Percentiles rank a stretch among this genome's conserved stretches.
These are phyloP conservation scores for Saturnispora ahearnii DNA, from an alignment of 805 yeast genomes.

Conservation along the genomic window DNA sequence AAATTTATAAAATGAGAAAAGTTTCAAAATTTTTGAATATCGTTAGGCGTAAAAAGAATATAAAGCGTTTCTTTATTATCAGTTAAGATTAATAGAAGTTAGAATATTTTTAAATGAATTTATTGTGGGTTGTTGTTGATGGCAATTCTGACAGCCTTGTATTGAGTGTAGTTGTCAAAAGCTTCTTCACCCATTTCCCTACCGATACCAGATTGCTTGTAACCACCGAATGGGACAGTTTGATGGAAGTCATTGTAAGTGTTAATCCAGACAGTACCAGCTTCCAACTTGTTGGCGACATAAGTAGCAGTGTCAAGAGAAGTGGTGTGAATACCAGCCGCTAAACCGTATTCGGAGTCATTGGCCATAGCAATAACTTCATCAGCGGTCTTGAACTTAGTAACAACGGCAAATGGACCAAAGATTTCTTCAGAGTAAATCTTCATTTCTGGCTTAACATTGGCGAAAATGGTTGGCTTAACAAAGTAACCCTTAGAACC, in stretches of 20 bases:
- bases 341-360: slow-evolving; percentile 66
- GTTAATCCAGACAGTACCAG: slow-evolving; percentile 77
- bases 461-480: slow-evolving; percentile 66
- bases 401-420: slow-evolving; percentile 68
- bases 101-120: background rate
- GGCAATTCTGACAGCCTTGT: slow-evolving; percentile 53
- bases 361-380: slow-evolving; percentile 62
- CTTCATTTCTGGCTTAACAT: slow-evolving; percentile 52
- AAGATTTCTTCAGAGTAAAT: slow-evolving; percentile 69
- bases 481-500: slow-evolving; percentile 64
- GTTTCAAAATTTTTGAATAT: background rate
- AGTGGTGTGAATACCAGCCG: slow-evolving; percentile 71
- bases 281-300: slow-evolving; percentile 55
- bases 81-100: background rate
- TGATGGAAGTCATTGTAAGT: slow-evolving; percentile 72
- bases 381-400: slow-evolving; percentile 59
- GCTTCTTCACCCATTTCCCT: slow-evolving; percentile 82
- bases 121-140: slow-evolving; percentile 19
- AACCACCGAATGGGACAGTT: slow-evolving; percentile 76
- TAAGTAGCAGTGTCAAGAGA: slow-evolving; percentile 51
- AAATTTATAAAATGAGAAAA: background rate
- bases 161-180: slow-evolving; percentile 55
- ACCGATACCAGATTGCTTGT: slow-evolving; percentile 73
- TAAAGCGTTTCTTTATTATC: background rate
- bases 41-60: slow-evolving; percentile 1